These are phyloP conservation scores for Dipteronia dyeriana DNA, from an alignment of 345 rosid species.

Conservation along the genomic window DNA sequence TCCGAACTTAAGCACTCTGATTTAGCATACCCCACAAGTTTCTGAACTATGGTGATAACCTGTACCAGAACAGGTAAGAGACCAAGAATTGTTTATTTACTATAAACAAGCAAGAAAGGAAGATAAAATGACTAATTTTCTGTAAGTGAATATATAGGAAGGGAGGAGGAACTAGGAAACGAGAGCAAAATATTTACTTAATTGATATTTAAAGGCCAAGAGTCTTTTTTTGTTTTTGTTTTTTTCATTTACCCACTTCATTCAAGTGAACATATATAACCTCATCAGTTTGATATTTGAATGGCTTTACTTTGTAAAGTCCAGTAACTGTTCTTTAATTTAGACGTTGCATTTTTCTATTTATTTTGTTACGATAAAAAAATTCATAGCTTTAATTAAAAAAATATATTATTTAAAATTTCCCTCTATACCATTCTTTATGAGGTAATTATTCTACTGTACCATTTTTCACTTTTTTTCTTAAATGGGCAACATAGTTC, in stretches of 20 bases:
- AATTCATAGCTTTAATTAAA: not conserved
- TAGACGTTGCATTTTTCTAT: not conserved
- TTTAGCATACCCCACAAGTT: slow-evolving; percentile 58
- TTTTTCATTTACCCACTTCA: not conserved
- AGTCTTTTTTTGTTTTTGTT: not conserved
- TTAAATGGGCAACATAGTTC: not conserved
- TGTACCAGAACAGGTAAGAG: slow-evolving; percentile 33
- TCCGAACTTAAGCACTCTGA: slow-evolving; percentile 62
- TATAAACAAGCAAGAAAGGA: slow-evolving; percentile 17
- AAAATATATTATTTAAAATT: not conserved
- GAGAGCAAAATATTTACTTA: not conserved
- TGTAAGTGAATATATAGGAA: not conserved
- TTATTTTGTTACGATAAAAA: not conserved
- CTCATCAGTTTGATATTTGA: not conserved
- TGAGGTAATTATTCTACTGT: not conserved
- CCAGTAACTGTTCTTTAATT: not conserved
- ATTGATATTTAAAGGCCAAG: not conserved
- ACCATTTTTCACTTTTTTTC: not conserved
- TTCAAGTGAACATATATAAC: not conserved
- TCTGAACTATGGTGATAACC: slow-evolving; percentile 70
- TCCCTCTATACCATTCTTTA: not conserved
- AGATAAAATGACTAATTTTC: not conserved
- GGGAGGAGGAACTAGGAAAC: not conserved
- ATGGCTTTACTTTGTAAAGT: not conserved
- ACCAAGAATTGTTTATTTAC: not conserved